Base-by-base conservation (phyloP, 2,329 filamentous ascomycete species). In the Aspergillus pseudoterreus region DNA sequence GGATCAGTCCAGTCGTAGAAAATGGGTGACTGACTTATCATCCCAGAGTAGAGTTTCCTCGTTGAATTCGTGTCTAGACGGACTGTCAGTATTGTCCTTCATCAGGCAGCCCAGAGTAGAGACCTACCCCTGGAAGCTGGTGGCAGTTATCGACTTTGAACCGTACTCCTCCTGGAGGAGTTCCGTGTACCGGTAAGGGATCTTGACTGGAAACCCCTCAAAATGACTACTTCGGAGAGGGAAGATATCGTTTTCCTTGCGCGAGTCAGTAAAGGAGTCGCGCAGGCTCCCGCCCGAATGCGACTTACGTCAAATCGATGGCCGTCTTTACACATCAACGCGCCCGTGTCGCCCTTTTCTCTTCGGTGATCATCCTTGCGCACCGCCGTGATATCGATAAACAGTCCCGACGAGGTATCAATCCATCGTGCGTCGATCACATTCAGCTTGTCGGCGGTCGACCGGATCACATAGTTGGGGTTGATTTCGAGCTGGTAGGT, bases 391-490 rank as follows among this genome's bases (percentile, higher is more conserved):
- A 85, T 82, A 61, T 85, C 82, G 57, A 85, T 83, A 58, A 82
- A 85, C 0, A 84, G 64, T 0, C 82, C 82, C 0, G 78, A 82
- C 0, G 75, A 69, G 17, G 72, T 82, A 59, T 84, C 82, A 54
- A 84, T 82, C 81, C 81, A 85, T 19, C 82, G 72, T 9, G 77
- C 81, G 60, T 85, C 82, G 49, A 85, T 84, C 30, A 78, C 72
- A 54, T 85, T 85, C 45, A 75, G 58, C 11, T 50, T 65, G 57
- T 84, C 82, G 4, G 66, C 47, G 0, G 66, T 73, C 2, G 69
- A 71, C 19, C 71, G 67, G 51, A 78, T 74, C 4, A 66, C 65
- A 58, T 76, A 82, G 57, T 82, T 69, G 9, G 82, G 81, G 53
- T 85, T 85, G 48, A 84, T 75, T 47, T 85, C 82, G 4, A 85